Conservation (phyloP, 768 basidiomycete genomes). For the Leccinum longicurvipes region DNA sequence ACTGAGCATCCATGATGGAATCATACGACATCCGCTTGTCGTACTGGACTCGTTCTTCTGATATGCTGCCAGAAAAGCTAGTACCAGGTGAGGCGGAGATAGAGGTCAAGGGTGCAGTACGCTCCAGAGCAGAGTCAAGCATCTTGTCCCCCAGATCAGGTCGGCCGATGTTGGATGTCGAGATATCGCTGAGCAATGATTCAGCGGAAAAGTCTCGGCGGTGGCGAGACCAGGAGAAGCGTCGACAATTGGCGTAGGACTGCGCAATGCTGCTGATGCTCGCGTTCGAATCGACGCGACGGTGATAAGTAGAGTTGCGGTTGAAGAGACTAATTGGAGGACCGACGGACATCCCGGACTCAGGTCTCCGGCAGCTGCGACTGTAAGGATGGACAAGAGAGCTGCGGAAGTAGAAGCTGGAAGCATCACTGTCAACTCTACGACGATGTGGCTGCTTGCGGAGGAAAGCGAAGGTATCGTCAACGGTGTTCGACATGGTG, state of each 20-base stretch:
- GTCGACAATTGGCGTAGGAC: constrained; percentile 53
- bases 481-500: constrained; percentile 51
- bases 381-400: constrained; percentile 33
- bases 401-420: constrained; percentile 67
- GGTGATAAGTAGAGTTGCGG: constrained; percentile 52
- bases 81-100: constrained; percentile 67
- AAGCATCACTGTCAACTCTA: constrained; percentile 72
- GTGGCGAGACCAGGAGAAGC: constrained; percentile 59
- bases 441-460: constrained; percentile 37
- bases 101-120: constrained; percentile 51
- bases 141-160: constrained; percentile 86
- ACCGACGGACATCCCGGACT: constrained; percentile 56
- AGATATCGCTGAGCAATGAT: constrained; percentile 63
- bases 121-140: constrained; percentile 61
- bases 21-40: constrained; percentile 49
- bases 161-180: constrained; percentile 53
- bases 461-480: constrained; percentile 73
- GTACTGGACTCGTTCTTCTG: constrained; percentile 19
- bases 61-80: constrained; percentile 28
- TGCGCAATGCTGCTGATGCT: constrained; percentile 58
- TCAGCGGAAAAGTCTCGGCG: constrained; percentile 57
- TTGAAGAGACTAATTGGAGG: constrained; percentile 76
- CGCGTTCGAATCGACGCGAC: constrained; percentile 55
- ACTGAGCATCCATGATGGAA: constrained; percentile 61
- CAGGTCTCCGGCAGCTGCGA: constrained; percentile 57